Evolutionary conservation across 371 early-diverging fungal species (phyloP).

Genomic region (Mortierella sp.): DNA sequence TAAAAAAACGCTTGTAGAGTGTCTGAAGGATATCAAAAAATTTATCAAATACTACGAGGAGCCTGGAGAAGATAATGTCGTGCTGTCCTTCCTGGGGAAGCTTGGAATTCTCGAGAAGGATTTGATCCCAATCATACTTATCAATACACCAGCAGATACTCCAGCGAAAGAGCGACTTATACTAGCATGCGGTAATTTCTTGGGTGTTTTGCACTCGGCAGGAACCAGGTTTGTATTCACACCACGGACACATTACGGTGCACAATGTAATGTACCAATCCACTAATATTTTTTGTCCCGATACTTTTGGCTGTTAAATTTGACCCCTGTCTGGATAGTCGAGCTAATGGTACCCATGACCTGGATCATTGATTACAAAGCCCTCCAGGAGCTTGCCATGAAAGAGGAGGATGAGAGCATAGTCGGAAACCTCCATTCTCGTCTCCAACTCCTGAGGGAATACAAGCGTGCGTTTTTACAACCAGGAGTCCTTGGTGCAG

Average conservation of each 20-base stretch:
- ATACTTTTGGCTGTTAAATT: too few species aligned
- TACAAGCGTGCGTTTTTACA: slow-evolving; percentile 79
- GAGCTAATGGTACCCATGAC: slow-evolving; percentile 83
- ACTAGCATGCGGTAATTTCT: slow-evolving; percentile 66
- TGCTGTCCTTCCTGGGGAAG: slow-evolving; percentile 75
- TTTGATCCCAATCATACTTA: slow-evolving; percentile 81
- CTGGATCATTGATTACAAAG: slow-evolving; percentile 65
- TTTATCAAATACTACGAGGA: slow-evolving; percentile 79
- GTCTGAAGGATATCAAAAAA: slow-evolving; percentile 80
- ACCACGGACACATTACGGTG: too few species aligned
- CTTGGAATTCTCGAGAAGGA: slow-evolving; percentile 79
- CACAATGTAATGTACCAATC: neutral
- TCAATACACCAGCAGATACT: slow-evolving; percentile 57
- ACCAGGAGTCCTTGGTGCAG: slow-evolving; percentile 62
- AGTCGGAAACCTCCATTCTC: slow-evolving; percentile 60
- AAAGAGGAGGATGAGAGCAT: slow-evolving; percentile 43
- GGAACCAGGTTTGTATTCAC: too few species aligned
- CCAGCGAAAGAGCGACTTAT: slow-evolving; percentile 57
- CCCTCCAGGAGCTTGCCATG: slow-evolving; percentile 26
- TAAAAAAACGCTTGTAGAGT: slow-evolving; percentile 51
- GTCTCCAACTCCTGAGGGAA: slow-evolving; percentile 62
- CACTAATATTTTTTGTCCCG: too few species aligned
- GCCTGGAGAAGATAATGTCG: slow-evolving; percentile 62
- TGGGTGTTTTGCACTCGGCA: too few species aligned
- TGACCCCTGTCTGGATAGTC: slow-evolving; percentile 50